Conservation (phyloP, 179 eudicot genomes). For the Silene vulgaris region DNA sequence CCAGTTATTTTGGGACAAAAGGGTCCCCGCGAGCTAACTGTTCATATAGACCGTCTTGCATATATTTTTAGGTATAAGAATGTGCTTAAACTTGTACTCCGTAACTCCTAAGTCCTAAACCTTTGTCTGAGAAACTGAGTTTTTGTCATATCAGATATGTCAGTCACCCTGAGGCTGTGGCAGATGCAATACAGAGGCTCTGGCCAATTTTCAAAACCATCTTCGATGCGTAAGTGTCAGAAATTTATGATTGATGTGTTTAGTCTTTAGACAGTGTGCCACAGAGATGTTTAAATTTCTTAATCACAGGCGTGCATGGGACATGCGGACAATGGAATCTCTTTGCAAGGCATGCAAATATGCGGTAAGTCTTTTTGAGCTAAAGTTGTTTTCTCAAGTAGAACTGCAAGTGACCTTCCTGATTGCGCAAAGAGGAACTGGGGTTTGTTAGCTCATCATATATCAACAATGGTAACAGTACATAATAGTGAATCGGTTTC, state of each 20-base stretch:
- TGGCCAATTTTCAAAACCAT: constrained; percentile 97
- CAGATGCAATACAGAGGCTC: constrained; percentile 89
- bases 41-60: constrained; percentile 96
- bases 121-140: background rate
- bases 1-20: constrained; percentile 68
- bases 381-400: background rate
- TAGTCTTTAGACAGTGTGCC: background rate
- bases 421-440: constrained; percentile 7
- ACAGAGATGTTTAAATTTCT: background rate
- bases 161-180: constrained; percentile 96
- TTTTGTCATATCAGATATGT: constrained; percentile 52
- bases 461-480: background rate
- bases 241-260: constrained; percentile 12
- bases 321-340: constrained; percentile 95
- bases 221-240: constrained; percentile 66
- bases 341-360: constrained; percentile 97
- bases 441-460: background rate
- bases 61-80: constrained; percentile 74
- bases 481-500: background rate
- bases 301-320: constrained; percentile 93
- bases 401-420: background rate
- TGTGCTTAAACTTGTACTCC: constrained; percentile 5
- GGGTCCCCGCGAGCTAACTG: constrained; percentile 83
- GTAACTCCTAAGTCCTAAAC: background rate
- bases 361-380: constrained; percentile 66